phyloP scores from a whole-genome alignment of 2,329 filamentous ascomycete genomes.

The Epicoccum sorghinum region DNA sequence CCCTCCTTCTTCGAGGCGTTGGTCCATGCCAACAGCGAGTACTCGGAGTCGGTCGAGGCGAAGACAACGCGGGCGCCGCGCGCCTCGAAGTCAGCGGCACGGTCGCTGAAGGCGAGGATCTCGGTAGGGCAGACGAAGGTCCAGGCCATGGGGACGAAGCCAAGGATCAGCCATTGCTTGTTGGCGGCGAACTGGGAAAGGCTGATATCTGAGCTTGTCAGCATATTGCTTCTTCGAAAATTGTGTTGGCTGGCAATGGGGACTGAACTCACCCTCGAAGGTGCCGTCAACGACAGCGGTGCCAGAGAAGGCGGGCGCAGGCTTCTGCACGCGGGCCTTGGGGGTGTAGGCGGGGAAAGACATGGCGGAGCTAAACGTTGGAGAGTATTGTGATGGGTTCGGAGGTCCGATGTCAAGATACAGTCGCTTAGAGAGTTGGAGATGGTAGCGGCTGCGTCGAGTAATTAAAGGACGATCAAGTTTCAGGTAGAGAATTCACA shows the following conservation, averaged over 20 bases:
- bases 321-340: conserved; percentile 49
- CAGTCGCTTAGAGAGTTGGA: conserved; percentile 1
- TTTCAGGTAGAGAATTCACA: neutral
- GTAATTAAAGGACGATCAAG: conserved; percentile 1
- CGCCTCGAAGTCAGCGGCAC: conserved; percentile 63
- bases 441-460: neutral
- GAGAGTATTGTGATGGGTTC: conserved; percentile 7
- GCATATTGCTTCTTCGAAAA: neutral
- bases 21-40: conserved; percentile 64
- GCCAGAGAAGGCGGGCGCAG: conserved; percentile 46
- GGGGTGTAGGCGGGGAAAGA: conserved; percentile 42
- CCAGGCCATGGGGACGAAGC: conserved; percentile 72
- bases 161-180: conserved; percentile 66
- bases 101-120: conserved; percentile 69
- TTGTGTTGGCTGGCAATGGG: neutral
- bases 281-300: conserved; percentile 49
- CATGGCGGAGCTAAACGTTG: conserved; percentile 27
- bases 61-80: conserved; percentile 67
- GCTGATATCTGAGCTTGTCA: conserved; percentile 41
- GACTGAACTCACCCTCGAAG: conserved; percentile 45
- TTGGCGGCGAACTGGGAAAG: conserved; percentile 48
- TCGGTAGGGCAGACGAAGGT: conserved; percentile 72
- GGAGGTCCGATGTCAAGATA: conserved; percentile 20
- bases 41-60: conserved; percentile 67
- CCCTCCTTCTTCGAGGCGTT: conserved; percentile 64